Evolutionary conservation across 768 basidiomycete species (phyloP), one percentile per base, ranked within the genome.

Genomic region (Pholiota conissans): DNA sequence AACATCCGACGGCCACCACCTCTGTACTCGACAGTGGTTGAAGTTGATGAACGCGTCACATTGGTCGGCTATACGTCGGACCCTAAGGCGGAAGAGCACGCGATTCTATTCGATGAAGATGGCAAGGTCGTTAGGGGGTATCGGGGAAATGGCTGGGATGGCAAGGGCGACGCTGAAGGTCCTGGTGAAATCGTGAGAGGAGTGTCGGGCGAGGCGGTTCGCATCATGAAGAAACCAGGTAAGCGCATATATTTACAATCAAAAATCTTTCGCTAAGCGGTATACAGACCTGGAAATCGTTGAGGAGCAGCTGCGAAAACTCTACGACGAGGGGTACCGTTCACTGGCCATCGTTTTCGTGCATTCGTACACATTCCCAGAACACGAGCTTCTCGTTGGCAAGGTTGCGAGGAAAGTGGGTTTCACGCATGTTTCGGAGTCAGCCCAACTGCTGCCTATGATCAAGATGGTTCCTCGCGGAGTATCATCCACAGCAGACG

Each of bases 391-490:
- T 2, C 71, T 79, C 34, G 73, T 98, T 20, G 94, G 90, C 28
- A 72, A 75, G 0, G 68, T 96, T 18, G 96, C 95, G 3, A 79
- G 84, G 20, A 79, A 82, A 47, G 68, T 96, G 4, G 95, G 95
- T n/a, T 98, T 98, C 72, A 78, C 79, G 5, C 93, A 97, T 45
- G 84, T 98, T 63, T 95, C 93, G 1, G 85, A 92, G 64, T 95
- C 94, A 0, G 88, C 91, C 2, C 84, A 87, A 59, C 79, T 95
- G n/a, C 81, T 93, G 27, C 91, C 93, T 2, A 93, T 93, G 91
- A 95, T 96, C 78, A 94, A 94, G 74, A 90, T 95, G 81, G 92
- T 97, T 9, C 91, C 94, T 1, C 89, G 95, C 0, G 95, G 93
- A 2, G 86, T 90, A 9, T 96, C 93, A 0, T 90, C 92, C 0